A percentile compares a stretch with the other conserved stretches of the same genome.
Evolutionary conservation across 305 asterid genomes (phyloP).

Genomic region (Fraxinus nigra): DNA sequence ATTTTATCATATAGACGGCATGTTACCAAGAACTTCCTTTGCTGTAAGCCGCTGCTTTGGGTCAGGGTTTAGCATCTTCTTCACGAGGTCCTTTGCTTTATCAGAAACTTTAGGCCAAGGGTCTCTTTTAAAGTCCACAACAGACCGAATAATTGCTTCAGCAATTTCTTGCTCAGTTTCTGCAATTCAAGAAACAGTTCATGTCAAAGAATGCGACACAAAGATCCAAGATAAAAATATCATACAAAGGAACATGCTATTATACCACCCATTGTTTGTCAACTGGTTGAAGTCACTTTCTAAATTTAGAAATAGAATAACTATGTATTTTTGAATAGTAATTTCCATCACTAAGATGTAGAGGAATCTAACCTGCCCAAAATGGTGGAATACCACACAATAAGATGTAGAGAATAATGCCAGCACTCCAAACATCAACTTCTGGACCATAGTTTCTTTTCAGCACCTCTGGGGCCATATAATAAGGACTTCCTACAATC

Average conservation of each 20-base stretch:
- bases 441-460: constrained; percentile 61
- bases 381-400: constrained; percentile 64
- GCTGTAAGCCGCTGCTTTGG: constrained; percentile 52
- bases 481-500: constrained; percentile 68
- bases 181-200: constrained; percentile 27
- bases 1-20: not conserved
- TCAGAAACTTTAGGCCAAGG: constrained; percentile 76
- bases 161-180: constrained; percentile 78
- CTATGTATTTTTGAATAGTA: not conserved
- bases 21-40: constrained; percentile 50
- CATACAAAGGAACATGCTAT: not conserved
- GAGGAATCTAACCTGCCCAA: constrained; percentile 54
- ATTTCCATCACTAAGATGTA: not conserved
- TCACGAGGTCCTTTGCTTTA: constrained; percentile 64
- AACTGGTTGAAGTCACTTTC: not conserved
- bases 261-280: not conserved
- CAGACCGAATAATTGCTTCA: constrained; percentile 58
- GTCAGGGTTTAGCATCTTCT: constrained; percentile 66
- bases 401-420: constrained; percentile 60
- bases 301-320: not conserved
- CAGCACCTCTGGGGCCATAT: constrained; percentile 67
- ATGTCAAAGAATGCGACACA: not conserved
- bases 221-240: not conserved
- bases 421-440: constrained; percentile 67
- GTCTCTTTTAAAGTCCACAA: constrained; percentile 51